phyloP scores from a whole-genome alignment of 164 flowering plant species.

The Umbellularia californica region DNA sequence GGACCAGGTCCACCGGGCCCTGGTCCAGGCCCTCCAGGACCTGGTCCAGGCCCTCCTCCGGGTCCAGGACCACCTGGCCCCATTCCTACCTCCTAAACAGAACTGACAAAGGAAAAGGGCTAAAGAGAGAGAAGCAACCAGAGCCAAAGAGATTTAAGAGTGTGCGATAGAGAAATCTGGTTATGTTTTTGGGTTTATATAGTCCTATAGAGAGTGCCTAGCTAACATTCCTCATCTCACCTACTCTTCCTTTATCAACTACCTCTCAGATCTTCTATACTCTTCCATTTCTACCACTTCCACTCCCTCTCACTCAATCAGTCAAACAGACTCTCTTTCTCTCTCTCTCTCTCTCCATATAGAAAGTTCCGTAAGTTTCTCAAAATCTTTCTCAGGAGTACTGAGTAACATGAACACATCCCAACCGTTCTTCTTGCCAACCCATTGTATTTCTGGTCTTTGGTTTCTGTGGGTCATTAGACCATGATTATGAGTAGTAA shows the following conservation, averaged over 20 bases:
- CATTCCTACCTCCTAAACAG: background rate
- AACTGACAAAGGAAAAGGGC: no score
- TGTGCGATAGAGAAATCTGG: background rate
- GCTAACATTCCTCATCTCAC: background rate
- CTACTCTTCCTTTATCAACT: background rate
- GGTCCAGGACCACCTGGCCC: background rate
- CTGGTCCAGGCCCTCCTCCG: background rate
- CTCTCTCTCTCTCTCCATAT: no score
- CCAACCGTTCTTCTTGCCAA: no score
- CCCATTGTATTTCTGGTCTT: no score
- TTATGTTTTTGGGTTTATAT: background rate
- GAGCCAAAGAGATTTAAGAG: background rate
- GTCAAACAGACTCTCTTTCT: no score
- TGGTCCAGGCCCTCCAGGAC: slow-evolving; percentile 8
- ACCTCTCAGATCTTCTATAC: background rate
- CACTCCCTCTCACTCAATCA: no score
- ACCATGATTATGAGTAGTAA: no score
- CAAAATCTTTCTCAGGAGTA: no score
- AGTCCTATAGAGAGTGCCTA: background rate
- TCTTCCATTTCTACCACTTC: no score
- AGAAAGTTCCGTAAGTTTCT: no score
- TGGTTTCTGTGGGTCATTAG: no score
- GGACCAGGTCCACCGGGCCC: background rate
- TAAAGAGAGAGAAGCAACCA: background rate
- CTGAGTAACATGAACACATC: no score